phyloP scores from a whole-genome alignment of 176 grass and related monocot genomes.

The Elaeis guineensis region DNA sequence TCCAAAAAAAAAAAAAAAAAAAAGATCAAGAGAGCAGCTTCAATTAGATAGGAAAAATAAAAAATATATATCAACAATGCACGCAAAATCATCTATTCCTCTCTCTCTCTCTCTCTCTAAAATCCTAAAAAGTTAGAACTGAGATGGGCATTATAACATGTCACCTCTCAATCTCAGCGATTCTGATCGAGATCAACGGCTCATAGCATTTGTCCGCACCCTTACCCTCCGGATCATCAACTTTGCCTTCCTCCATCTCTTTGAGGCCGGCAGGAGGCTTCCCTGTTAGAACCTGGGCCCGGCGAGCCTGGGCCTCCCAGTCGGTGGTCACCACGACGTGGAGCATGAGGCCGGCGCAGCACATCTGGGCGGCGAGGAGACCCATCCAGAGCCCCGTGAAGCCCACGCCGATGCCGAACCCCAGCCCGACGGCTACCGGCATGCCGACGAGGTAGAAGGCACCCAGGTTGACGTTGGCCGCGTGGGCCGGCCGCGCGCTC shows the following conservation, averaged over 20 bases:
- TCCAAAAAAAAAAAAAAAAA: too few species aligned
- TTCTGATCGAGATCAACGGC: conserved; percentile 42
- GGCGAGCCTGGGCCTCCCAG: conserved; percentile 71
- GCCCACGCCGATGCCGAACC: conserved; percentile 53
- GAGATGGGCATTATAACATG: not conserved
- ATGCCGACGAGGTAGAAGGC: conserved; percentile 97
- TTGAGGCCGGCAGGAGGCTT: not conserved
- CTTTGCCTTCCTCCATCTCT: too few species aligned
- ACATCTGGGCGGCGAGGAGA: conserved; percentile 75
- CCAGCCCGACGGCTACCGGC: conserved; percentile 53
- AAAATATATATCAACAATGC: too few species aligned
- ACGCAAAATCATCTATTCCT: too few species aligned
- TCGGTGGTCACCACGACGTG: conserved; percentile 74
- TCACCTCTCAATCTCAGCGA: conserved; percentile 2
- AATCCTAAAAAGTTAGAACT: not conserved
- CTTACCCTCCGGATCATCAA: conserved; percentile 11
- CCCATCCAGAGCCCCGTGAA: conserved; percentile 81
- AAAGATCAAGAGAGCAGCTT: too few species aligned
- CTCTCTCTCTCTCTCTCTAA: too few species aligned
- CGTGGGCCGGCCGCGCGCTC: conserved; percentile 60
- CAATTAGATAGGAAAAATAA: too few species aligned
- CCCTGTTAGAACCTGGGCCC: conserved; percentile 48
- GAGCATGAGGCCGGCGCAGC: conserved; percentile 79
- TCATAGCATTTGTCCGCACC: conserved; percentile 22
- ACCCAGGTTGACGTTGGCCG: conserved; percentile 84